Percentiles rank a stretch among this genome's conserved stretches.
phyloP scores from a whole-genome alignment of 352 stramenopile species.

The Globisporangium ultimum region DNA sequence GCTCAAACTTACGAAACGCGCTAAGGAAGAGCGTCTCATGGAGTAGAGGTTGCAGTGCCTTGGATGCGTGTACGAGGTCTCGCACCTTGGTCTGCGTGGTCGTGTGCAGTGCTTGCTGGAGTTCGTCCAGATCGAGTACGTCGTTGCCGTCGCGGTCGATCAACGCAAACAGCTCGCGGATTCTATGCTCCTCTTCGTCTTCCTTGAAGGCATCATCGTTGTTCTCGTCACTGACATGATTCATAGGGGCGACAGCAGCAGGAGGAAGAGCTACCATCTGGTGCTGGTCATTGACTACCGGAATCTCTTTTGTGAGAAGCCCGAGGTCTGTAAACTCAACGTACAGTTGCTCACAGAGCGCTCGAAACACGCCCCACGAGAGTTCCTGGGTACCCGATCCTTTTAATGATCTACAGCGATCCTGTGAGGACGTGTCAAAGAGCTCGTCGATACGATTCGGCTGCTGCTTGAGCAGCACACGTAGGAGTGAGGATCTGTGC shows the following conservation, averaged over 20 bases:
- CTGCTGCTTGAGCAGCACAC: constrained; percentile 54
- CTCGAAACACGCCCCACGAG: constrained; percentile 49
- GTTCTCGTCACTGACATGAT: background rate
- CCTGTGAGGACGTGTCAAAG: constrained; percentile 9
- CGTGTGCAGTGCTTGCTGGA: constrained; percentile 39
- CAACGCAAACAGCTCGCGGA: constrained; percentile 49
- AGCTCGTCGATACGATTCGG: constrained; percentile 22
- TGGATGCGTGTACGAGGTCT: constrained; percentile 36
- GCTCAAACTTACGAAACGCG: constrained; percentile 59
- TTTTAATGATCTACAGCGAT: background rate
- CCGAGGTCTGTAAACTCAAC: constrained; percentile 38
- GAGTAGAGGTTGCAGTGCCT: constrained; percentile 53
- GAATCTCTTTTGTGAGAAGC: constrained; percentile 9
- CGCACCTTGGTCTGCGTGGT: constrained; percentile 24
- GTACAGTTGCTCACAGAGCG: constrained; percentile 46
- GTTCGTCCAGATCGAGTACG: constrained; percentile 57
- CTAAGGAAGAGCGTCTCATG: constrained; percentile 58
- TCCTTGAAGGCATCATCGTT: constrained; percentile 9
- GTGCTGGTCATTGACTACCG: background rate
- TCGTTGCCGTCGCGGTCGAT: constrained; percentile 61
- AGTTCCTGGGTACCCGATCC: constrained; percentile 23
- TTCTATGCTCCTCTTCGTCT: constrained; percentile 41
- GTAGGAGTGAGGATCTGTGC: constrained; percentile 40
- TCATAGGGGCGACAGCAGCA: background rate
- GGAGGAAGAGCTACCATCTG: too few relatives aligned